These are phyloP conservation scores for Aspergillus taichungensis DNA, from an alignment of 495 filamentous ascomycete genomes.

Conservation along the genomic window DNA sequence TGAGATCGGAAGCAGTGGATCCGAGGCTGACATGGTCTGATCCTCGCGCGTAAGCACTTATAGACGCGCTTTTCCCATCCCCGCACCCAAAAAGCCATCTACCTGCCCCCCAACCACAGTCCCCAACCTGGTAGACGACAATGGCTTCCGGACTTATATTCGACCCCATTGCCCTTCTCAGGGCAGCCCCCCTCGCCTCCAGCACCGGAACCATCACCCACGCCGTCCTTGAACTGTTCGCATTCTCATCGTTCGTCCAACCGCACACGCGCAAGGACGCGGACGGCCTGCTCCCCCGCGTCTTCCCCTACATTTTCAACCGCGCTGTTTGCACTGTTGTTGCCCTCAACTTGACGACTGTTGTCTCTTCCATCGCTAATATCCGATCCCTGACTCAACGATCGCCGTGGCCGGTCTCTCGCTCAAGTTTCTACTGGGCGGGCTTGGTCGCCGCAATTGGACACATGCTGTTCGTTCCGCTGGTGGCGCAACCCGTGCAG, in stretches of 20 bases:
- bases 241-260: conserved; percentile 12
- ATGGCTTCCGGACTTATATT: conserved; percentile 34
- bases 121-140: background rate
- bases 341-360: conserved; percentile 7
- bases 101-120: too few species aligned
- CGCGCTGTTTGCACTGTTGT: conserved; percentile 7
- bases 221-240: conserved; percentile 25
- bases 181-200: conserved; percentile 27
- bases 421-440: conserved; percentile 10
- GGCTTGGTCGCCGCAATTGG: conserved; percentile 10
- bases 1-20: too few species aligned
- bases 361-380: conserved; percentile 4
- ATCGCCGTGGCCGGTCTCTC: conserved; percentile 3
- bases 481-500: conserved; percentile 11
- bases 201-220: conserved; percentile 29
- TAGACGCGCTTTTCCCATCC: background rate
- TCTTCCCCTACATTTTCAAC: conserved; percentile 8
- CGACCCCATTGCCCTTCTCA: conserved; percentile 28
- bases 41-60: too few species aligned
- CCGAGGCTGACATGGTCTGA: too few species aligned
- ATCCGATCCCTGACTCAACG: conserved; percentile 1
- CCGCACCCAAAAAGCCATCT: too few species aligned
- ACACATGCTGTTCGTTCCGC: conserved; percentile 16
- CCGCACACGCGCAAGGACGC: conserved; percentile 6
- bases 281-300: conserved; percentile 11